phyloP scores from a whole-genome alignment of 352 stramenopile species.

The Phytophthora aleatoria region DNA sequence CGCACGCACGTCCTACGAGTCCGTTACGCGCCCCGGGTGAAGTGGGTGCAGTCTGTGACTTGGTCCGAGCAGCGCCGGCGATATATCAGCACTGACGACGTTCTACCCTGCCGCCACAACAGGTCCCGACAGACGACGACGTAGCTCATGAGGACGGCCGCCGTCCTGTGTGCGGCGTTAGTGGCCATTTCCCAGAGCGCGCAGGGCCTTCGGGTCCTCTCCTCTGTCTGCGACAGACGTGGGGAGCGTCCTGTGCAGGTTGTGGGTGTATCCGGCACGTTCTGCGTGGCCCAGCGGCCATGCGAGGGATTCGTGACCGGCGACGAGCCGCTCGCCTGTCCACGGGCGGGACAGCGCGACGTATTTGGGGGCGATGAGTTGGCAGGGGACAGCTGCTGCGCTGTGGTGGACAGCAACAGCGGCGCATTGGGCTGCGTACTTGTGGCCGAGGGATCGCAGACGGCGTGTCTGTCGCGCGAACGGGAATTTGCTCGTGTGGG shows the following conservation, averaged over 20 bases:
- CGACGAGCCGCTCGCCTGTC: constrained; percentile 38
- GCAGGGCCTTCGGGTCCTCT: constrained; percentile 9
- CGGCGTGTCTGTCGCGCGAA: constrained; percentile 38
- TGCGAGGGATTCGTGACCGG: constrained; percentile 32
- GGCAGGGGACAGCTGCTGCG: constrained; percentile 49
- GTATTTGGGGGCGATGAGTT: constrained; percentile 25
- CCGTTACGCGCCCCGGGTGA: constrained; percentile 1
- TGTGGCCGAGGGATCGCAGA: constrained; percentile 12
- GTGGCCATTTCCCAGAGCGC: constrained; percentile 5
- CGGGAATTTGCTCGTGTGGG: constrained; percentile 9
- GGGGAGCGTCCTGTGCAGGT: constrained; percentile 36
- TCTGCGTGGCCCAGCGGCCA: constrained; percentile 41
- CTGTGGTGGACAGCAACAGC: constrained; percentile 29
- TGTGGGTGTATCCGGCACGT: constrained; percentile 37
- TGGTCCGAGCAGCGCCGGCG: neutral
- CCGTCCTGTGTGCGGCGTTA: constrained; percentile 19
- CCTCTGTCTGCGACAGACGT: constrained; percentile 15
- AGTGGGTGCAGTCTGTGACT: constrained; percentile 5
- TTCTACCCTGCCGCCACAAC: neutral
- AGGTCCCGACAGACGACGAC: constrained; percentile 1
- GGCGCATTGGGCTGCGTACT: constrained; percentile 43
- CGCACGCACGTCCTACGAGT: constrained; percentile 6
- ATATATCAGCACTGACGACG: constrained; percentile 7
- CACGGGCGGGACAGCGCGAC: constrained; percentile 31
- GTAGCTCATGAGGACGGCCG: constrained; percentile 28